These are phyloP conservation scores for Blepharisma japonicum DNA, from an alignment of 73 alveolate genomes.

Conservation along the genomic window DNA sequence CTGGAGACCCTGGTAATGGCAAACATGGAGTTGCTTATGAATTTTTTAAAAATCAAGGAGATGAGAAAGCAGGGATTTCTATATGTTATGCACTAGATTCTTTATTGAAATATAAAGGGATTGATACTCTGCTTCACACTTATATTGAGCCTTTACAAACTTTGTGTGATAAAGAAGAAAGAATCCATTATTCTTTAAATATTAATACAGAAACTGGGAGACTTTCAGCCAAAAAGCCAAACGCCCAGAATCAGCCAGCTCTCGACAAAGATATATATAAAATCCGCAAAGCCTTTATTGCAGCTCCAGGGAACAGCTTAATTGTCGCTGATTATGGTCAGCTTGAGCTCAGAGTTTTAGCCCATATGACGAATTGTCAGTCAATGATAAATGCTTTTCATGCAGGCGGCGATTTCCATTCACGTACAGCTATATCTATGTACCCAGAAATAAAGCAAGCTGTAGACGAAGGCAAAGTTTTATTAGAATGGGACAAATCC, in stretches of 20 bases:
- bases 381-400: constrained; percentile 89
- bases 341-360: constrained; percentile 90
- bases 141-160: constrained; percentile 70
- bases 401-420: constrained; percentile 79
- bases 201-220: constrained; percentile 95
- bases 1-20: constrained; percentile 76
- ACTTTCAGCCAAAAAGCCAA: constrained; percentile 83
- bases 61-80: constrained; percentile 65
- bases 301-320: constrained; percentile 72
- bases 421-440: constrained; percentile 77
- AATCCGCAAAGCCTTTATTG: constrained; percentile 77
- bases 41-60: constrained; percentile 49
- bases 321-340: constrained; percentile 96
- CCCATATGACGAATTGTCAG: constrained; percentile 88
- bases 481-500: constrained; percentile 82
- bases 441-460: constrained; percentile 73
- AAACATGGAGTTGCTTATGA: constrained; percentile 72
- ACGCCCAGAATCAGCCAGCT: constrained; percentile 88
- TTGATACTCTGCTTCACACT: constrained; percentile 67
- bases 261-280: constrained; percentile 65
- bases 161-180: constrained; percentile 43
- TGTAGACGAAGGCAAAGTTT: constrained; percentile 74
- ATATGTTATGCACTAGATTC: constrained; percentile 66
- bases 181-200: constrained; percentile 82
- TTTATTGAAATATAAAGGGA: constrained; percentile 42